These are phyloP conservation scores for Rhinocladiella similis DNA, from an alignment of 2,329 filamentous ascomycete species.

Conservation along the genomic window DNA sequence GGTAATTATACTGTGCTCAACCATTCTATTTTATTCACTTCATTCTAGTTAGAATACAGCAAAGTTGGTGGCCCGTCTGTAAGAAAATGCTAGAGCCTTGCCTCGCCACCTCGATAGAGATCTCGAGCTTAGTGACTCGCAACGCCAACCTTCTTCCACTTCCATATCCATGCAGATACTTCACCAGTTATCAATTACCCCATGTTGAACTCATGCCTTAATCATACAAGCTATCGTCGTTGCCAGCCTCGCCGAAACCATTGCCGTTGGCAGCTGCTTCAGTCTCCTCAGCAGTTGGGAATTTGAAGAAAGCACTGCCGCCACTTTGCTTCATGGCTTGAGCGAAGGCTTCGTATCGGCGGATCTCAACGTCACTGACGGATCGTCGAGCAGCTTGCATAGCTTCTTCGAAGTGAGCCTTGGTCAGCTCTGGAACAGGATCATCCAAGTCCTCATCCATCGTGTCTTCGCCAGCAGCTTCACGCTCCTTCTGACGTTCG, in stretches of 20 bases:
- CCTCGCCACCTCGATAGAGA: not conserved
- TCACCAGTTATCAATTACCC: conserved; percentile 2
- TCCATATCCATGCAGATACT: conserved; percentile 1
- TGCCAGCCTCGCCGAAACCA: conserved; percentile 79
- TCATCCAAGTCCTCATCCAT: conserved; percentile 85
- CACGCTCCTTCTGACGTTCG: conserved; percentile 83
- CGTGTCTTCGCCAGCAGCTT: conserved; percentile 76
- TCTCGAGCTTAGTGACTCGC: not conserved
- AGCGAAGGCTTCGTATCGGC: conserved; percentile 95
- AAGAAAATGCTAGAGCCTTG: not conserved
- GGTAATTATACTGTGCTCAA: conserved; percentile 1
- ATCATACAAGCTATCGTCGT: conserved; percentile 96
- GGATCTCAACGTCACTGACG: conserved; percentile 94
- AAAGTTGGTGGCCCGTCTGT: conserved; percentile 5
- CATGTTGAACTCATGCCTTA: conserved; percentile 50
- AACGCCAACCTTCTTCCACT: not conserved
- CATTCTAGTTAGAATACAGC: conserved; percentile 25
- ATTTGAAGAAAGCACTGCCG: conserved; percentile 96
- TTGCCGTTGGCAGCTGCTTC: conserved; percentile 48
- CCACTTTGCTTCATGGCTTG: conserved; percentile 99
- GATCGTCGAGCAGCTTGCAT: conserved; percentile 94
- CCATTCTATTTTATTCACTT: conserved; percentile 18
- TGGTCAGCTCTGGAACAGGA: conserved; percentile 92
- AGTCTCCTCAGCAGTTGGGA: conserved; percentile 66
- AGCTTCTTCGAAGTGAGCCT: conserved; percentile 96